Percentiles rank a stretch among this genome's conserved stretches.
phyloP scores from a whole-genome alignment of 345 rosid genomes.

The Aegle marmelos region DNA sequence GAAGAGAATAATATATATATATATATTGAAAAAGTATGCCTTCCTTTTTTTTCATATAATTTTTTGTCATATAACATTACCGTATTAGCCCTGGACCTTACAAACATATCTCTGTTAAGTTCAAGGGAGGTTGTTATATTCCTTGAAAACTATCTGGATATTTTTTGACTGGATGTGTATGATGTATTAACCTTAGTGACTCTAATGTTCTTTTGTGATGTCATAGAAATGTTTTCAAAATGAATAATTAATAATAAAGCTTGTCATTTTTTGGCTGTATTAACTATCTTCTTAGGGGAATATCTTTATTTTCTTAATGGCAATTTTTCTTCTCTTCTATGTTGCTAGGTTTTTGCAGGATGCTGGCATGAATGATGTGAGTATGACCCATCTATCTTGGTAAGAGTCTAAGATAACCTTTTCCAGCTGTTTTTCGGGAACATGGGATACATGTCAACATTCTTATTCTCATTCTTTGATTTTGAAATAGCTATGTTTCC shows the following conservation, averaged over 20 bases:
- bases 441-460: background rate
- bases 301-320: background rate
- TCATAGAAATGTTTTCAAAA: no score
- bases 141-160: background rate
- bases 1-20: no score
- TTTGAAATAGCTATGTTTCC: background rate
- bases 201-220: background rate
- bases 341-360: slow-evolving; percentile 76
- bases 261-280: background rate
- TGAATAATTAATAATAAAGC: no score
- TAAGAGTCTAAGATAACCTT: slow-evolving; percentile 24
- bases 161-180: background rate
- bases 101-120: background rate
- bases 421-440: background rate
- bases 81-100: background rate
- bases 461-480: background rate
- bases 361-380: slow-evolving; percentile 64
- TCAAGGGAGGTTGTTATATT: background rate
- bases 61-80: background rate
- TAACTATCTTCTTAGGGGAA: background rate
- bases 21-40: background rate
- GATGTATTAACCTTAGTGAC: background rate
- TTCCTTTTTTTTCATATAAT: background rate
- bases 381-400: slow-evolving; percentile 83
- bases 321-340: slow-evolving; percentile 8